phyloP scores from a whole-genome alignment of 768 basidiomycete genomes.

The Phanerochaete carnosa region DNA sequence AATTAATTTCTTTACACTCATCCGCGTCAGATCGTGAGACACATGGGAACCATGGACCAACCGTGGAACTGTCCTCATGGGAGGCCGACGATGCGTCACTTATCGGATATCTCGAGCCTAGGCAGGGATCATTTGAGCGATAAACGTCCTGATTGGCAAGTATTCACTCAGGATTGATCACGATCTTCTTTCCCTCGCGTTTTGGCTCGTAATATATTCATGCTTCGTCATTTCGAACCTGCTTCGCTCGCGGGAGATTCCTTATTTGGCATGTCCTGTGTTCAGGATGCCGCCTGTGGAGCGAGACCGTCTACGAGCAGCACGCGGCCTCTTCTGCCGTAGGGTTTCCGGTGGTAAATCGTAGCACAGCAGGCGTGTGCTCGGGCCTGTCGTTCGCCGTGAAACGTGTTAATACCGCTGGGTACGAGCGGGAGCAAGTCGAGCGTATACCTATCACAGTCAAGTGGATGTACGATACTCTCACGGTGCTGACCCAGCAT shows the following conservation, averaged over 20 bases:
- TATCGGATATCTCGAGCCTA: conserved; percentile 46
- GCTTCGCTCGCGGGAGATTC: neutral
- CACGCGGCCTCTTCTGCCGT: neutral
- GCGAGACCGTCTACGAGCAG: neutral
- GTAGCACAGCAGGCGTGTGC: neutral
- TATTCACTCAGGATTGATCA: conserved; percentile 5
- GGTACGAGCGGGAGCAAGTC: conserved; percentile 4
- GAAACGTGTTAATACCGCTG: neutral
- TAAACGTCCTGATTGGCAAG: conserved; percentile 6
- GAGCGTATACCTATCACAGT: neutral
- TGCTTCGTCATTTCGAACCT: neutral
- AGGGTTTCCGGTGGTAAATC: neutral
- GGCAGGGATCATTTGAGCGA: conserved; percentile 3
- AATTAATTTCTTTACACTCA: neutral
- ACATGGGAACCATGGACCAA: conserved; percentile 83
- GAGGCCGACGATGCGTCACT: conserved; percentile 78
- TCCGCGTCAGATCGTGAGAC: conserved; percentile 56
- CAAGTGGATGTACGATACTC: neutral
- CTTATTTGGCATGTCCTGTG: conserved; percentile 4
- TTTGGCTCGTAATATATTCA: conserved; percentile 5
- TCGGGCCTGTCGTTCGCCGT: neutral
- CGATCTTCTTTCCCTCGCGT: conserved; percentile 3
- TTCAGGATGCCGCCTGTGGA: neutral
- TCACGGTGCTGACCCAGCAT: neutral
- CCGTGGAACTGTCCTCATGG: conserved; percentile 92